phyloP scores from a whole-genome alignment of 1,284 basidiomycete species.

The Austroboletus sp. region DNA sequence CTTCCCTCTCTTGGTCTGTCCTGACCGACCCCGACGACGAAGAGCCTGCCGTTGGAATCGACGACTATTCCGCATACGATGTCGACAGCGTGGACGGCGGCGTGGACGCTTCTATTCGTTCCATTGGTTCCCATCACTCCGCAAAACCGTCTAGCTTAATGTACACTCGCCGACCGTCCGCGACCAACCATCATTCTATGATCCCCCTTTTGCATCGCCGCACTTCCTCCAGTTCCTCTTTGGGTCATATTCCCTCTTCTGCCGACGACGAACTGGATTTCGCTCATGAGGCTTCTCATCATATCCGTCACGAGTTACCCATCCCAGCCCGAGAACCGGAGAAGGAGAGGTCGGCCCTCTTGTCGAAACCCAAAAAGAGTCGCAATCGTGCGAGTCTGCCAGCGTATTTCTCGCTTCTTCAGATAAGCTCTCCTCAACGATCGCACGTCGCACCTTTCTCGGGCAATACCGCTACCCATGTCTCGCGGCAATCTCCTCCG shows the following conservation, averaged over 20 bases:
- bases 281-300: conserved; percentile 31
- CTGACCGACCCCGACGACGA: conserved; percentile 56
- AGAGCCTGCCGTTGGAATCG: conserved; percentile 35
- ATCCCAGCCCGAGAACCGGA: conserved; percentile 28
- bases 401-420: conserved; percentile 67
- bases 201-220: conserved; percentile 53
- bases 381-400: conserved; percentile 69
- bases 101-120: conserved; percentile 32
- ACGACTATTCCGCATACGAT: conserved; percentile 38
- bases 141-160: conserved; percentile 39
- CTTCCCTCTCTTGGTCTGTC: conserved; percentile 57
- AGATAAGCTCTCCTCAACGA: conserved; percentile 41
- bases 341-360: conserved; percentile 34
- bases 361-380: conserved; percentile 44
- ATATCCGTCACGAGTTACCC: conserved; percentile 17
- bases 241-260: conserved; percentile 36
- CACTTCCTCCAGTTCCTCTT: conserved; percentile 40
- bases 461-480: conserved; percentile 37
- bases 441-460: conserved; percentile 44
- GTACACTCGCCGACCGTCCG: conserved; percentile 63
- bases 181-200: conserved; percentile 60
- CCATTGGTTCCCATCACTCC: conserved; percentile 33
- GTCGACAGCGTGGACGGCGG: conserved; percentile 22
- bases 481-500: conserved; percentile 47
- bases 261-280: conserved; percentile 40